A percentile compares a stretch with the other conserved stretches of the same genome.
These are phyloP conservation scores for Candida endomychidarum DNA, from an alignment of 805 yeast species.

Conservation along the genomic window DNA sequence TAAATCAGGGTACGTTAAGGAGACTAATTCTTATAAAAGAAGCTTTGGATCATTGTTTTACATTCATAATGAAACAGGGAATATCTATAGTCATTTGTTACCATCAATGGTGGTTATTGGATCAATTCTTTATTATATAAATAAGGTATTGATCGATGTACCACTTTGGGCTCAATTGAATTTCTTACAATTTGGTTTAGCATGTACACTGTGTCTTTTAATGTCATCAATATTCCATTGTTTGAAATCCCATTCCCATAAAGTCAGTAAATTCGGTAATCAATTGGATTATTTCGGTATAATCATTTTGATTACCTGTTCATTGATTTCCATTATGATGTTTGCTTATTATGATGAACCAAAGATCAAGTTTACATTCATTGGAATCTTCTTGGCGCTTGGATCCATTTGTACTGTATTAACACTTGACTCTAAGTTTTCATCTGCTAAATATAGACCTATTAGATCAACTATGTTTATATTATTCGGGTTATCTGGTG, in stretches of 20 bases:
- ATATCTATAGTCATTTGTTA: constrained; percentile 65
- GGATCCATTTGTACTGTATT: constrained; percentile 64
- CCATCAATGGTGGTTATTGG: constrained; percentile 42
- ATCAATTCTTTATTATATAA: constrained; percentile 25
- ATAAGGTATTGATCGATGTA: constrained; percentile 15
- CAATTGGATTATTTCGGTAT: constrained; percentile 77
- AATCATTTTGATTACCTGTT: constrained; percentile 63
- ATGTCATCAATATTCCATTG: constrained; percentile 69
- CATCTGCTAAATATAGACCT: constrained; percentile 72
- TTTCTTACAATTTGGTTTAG: constrained; percentile 53
- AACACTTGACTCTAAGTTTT: constrained; percentile 64
- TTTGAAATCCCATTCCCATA: constrained; percentile 62
- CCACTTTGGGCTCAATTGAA: constrained; percentile 48
- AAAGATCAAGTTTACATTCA: constrained; percentile 36
- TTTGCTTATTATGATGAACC: constrained; percentile 48
- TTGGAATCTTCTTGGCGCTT: constrained; percentile 47
- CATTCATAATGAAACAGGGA: constrained; percentile 70
- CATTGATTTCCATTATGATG: constrained; percentile 46
- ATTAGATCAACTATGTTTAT: constrained; percentile 78
- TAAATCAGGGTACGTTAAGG: constrained; percentile 60
- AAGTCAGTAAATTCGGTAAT: constrained; percentile 57
- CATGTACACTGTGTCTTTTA: constrained; percentile 58
- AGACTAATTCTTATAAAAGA: constrained; percentile 45
- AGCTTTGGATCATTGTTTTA: constrained; percentile 52
- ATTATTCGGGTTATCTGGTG: constrained; percentile 74